Evolutionary conservation across 1,284 basidiomycete species (phyloP).

Genomic region (Phellinidium pouzarii): DNA sequence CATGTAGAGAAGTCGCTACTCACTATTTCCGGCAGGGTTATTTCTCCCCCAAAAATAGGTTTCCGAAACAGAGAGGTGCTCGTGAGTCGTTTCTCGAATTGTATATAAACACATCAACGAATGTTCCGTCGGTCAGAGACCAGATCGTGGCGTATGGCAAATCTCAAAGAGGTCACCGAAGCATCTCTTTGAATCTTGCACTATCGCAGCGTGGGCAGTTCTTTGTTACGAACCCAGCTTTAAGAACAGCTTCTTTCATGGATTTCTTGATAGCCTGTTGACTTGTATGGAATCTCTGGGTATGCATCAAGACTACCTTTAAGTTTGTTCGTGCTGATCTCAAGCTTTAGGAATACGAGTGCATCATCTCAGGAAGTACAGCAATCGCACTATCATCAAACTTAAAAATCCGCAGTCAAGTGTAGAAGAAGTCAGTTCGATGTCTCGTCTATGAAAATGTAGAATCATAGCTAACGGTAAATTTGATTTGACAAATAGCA

Average conservation of each 20-base stretch:
- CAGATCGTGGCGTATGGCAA: constrained; percentile 5
- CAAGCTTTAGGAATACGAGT: background rate
- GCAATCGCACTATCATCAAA: background rate
- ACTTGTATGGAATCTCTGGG: background rate
- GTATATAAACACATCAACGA: background rate
- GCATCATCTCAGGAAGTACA: background rate
- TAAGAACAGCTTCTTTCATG: background rate
- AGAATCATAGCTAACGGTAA: background rate
- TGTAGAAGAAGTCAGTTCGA: background rate
- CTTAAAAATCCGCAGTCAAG: background rate
- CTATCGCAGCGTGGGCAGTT: constrained; percentile 5
- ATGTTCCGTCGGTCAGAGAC: background rate
- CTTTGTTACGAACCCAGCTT: constrained; percentile 5
- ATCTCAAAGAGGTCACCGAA: background rate
- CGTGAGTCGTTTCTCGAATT: background rate
- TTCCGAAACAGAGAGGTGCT: too few relatives aligned
- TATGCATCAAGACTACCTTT: background rate
- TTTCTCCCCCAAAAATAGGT: constrained; percentile 3
- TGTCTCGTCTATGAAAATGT: background rate
- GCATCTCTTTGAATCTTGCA: background rate
- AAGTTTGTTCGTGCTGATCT: background rate
- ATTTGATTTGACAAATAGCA: background rate
- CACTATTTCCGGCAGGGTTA: constrained; percentile 11
- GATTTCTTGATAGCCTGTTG: background rate
- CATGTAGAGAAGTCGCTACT: constrained; percentile 1